Conservation (phyloP, 768 basidiomycete species). For the Boletales sp. region DNA sequence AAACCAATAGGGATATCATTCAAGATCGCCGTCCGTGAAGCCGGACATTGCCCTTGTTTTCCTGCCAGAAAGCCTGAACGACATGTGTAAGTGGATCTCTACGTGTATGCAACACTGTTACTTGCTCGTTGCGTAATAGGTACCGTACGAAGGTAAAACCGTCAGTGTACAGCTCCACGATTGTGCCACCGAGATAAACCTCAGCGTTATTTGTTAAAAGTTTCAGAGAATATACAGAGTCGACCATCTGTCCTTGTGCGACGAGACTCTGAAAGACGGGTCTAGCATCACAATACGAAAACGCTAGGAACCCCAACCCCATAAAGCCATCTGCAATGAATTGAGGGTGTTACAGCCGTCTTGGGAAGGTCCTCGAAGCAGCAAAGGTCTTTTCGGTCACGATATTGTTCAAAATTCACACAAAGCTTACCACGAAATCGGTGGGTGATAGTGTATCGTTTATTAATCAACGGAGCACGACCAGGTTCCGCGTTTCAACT, state of each 20-base stretch:
- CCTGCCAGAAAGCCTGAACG: constrained; percentile 7
- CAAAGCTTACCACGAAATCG: no score
- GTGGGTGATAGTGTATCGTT: no score
- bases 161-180: constrained; percentile 36
- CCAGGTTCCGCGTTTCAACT: no score
- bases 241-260: constrained; percentile 28
- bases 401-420: no score
- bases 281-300: constrained; percentile 31
- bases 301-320: constrained; percentile 40
- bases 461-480: no score
- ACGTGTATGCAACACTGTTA: neutral
- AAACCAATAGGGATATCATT: constrained; percentile 4
- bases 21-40: neutral
- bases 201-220: constrained; percentile 35
- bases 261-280: constrained; percentile 42
- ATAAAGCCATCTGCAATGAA: constrained; percentile 21
- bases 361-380: neutral
- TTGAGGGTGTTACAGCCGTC: neutral
- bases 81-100: neutral
- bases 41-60: constrained; percentile 7
- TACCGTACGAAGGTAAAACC: constrained; percentile 31
- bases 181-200: constrained; percentile 40
- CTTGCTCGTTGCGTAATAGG: constrained; percentile 24
- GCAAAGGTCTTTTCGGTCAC: constrained; percentile 4
- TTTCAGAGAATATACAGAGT: constrained; percentile 46